Conservation (phyloP, 345 rosid species). For the Sisymbrium irio region DNA sequence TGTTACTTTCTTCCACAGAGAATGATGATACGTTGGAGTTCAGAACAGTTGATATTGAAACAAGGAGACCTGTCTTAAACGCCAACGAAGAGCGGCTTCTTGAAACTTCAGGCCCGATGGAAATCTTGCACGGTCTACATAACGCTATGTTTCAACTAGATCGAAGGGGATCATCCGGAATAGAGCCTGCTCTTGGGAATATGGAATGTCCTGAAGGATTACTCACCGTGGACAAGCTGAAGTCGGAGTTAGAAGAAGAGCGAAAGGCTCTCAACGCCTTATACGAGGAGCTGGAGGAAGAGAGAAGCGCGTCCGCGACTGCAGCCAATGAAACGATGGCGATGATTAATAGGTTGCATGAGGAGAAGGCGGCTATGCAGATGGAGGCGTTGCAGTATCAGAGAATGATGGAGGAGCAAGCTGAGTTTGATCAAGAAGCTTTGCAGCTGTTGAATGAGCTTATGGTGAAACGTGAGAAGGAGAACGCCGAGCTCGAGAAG, state of each 20-base stretch:
- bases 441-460: constrained; percentile 84
- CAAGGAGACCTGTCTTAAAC: constrained; percentile 29
- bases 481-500: constrained; percentile 71
- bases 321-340: constrained; percentile 98
- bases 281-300: constrained; percentile 86
- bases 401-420: constrained; percentile 98
- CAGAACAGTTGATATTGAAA: constrained; percentile 42
- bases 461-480: constrained; percentile 77
- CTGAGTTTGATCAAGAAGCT: constrained; percentile 97
- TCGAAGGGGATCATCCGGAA: constrained; percentile 48
- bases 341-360: constrained; percentile 96
- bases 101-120: constrained; percentile 56
- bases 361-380: constrained; percentile 98
- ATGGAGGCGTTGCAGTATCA: constrained; percentile 99
- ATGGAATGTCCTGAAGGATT: constrained; percentile 53
- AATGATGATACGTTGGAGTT: constrained; percentile 41
- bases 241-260: constrained; percentile 58
- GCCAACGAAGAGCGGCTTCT: constrained; percentile 62
- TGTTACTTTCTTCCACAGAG: constrained; percentile 32
- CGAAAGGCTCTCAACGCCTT: constrained; percentile 63
- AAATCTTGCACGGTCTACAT: constrained; percentile 54
- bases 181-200: constrained; percentile 56
- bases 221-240: constrained; percentile 60
- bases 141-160: constrained; percentile 55
- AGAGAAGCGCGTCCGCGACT: constrained; percentile 88